Evolutionary conservation across 2,329 filamentous ascomycete species (phyloP).

Genomic region (Arthrobotrys sinensis): DNA sequence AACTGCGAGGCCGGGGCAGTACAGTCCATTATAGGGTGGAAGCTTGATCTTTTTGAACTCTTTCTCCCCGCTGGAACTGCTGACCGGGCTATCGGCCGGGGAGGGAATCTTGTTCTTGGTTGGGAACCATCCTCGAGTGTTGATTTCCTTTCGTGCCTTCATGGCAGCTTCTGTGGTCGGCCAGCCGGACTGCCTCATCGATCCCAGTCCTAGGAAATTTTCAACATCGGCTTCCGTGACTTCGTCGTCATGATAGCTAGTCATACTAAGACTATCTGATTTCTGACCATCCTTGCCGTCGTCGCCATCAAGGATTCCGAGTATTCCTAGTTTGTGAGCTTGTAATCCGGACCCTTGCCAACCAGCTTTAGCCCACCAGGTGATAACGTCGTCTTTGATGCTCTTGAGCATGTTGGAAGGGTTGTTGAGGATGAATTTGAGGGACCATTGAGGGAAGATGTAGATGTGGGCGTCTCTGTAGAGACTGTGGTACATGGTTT

Average conservation of each 20-base stretch:
- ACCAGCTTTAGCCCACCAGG: slow-evolving; percentile 94
- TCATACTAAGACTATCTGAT: slow-evolving; percentile 54
- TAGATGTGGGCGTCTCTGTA: slow-evolving; percentile 95
- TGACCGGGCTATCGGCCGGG: slow-evolving; percentile 30
- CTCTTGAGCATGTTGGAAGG: slow-evolving; percentile 87
- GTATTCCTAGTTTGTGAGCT: slow-evolving; percentile 81
- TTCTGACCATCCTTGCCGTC: slow-evolving; percentile 25
- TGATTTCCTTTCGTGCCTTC: slow-evolving; percentile 50
- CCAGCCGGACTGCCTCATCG: slow-evolving; percentile 44
- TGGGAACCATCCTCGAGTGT: slow-evolving; percentile 59
- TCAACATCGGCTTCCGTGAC: slow-evolving; percentile 64
- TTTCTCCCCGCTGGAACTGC: slow-evolving; percentile 33
- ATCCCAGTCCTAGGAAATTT: slow-evolving; percentile 61
- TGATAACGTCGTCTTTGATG: slow-evolving; percentile 90
- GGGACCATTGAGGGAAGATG: slow-evolving; percentile 90
- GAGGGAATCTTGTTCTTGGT: slow-evolving; percentile 29
- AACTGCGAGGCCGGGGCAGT: slow-evolving; percentile 41
- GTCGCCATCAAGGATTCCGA: slow-evolving; percentile 74
- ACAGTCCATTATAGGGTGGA: slow-evolving; percentile 50
- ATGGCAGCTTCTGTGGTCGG: slow-evolving; percentile 1
- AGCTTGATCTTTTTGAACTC: slow-evolving; percentile 50
- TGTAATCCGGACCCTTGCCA: slow-evolving; percentile 83
- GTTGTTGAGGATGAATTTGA: slow-evolving; percentile 79
- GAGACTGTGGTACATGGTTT: slow-evolving; percentile 83
- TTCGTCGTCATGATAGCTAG: slow-evolving; percentile 63